phyloP scores from a whole-genome alignment of 108 stramenopile species.

The Cyclostephanos tholiformis region DNA sequence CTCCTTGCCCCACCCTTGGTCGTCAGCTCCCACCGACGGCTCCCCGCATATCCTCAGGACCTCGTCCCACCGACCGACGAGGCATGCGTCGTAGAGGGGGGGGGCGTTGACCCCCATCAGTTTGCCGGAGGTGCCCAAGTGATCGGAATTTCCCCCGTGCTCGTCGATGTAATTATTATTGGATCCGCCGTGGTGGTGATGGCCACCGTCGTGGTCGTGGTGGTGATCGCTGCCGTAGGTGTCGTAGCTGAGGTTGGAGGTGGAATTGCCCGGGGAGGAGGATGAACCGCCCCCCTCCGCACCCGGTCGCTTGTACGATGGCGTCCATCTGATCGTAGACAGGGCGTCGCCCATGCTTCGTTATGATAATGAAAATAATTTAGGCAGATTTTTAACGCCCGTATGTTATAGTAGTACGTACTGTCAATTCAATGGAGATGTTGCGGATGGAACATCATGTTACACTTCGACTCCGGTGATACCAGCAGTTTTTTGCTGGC shows the following conservation, averaged over 20 bases:
- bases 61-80: constrained; percentile 52
- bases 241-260: neutral
- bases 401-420: no score
- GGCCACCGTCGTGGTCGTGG: neutral
- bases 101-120: constrained; percentile 54
- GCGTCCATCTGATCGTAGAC: constrained; percentile 13
- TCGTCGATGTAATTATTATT: neutral
- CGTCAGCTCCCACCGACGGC: neutral
- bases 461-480: no score
- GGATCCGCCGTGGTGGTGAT: neutral
- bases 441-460: no score
- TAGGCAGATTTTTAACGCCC: no score
- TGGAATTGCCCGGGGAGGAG: neutral
- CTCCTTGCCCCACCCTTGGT: neutral
- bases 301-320: neutral
- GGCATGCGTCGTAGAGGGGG: constrained; percentile 51
- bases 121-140: constrained; percentile 20
- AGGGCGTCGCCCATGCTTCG: constrained; percentile 2
- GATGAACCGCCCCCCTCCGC: neutral
- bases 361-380: no score
- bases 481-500: no score
- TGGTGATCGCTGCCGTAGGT: neutral
- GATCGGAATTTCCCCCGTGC: no score
- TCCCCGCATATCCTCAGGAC: constrained; percentile 36
- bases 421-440: no score